Conservation (phyloP, 2,329 filamentous ascomycete genomes). For the Penicillium brasilianum region DNA sequence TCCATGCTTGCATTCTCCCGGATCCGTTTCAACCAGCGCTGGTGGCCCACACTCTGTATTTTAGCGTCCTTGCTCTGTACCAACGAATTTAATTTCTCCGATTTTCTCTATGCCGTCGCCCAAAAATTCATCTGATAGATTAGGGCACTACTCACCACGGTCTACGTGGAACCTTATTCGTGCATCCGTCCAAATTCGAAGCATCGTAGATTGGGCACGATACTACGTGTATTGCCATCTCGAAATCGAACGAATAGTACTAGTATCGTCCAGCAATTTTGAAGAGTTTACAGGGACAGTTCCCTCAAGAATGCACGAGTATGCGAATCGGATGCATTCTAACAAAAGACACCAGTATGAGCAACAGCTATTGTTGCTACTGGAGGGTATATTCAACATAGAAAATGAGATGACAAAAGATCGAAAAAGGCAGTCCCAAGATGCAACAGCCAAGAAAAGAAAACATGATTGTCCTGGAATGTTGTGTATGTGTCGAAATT, state of each 20-base stretch:
- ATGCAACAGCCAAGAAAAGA: neutral
- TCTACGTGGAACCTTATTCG: neutral
- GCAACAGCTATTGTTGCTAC: neutral
- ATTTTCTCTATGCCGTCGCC: too few species aligned
- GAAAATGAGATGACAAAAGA: neutral
- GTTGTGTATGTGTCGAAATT: neutral
- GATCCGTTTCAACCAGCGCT: neutral
- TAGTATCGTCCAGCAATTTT: too few species aligned
- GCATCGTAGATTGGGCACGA: neutral
- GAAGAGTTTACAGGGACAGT: neutral
- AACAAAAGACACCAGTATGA: neutral
- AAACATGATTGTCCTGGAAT: neutral
- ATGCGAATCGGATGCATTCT: neutral
- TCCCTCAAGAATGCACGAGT: neutral
- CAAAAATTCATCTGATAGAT: neutral
- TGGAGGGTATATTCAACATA: constrained; percentile 10
- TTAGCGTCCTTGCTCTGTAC: neutral
- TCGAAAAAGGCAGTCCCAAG: neutral
- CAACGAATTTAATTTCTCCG: neutral
- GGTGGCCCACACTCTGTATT: neutral
- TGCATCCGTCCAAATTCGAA: neutral
- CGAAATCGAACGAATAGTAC: too few species aligned
- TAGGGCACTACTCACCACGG: neutral
- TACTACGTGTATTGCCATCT: too few species aligned
- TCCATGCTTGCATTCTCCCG: neutral